These are phyloP conservation scores for Wickerhamomyces chambardii DNA, from an alignment of 805 yeast genomes.

Conservation along the genomic window DNA sequence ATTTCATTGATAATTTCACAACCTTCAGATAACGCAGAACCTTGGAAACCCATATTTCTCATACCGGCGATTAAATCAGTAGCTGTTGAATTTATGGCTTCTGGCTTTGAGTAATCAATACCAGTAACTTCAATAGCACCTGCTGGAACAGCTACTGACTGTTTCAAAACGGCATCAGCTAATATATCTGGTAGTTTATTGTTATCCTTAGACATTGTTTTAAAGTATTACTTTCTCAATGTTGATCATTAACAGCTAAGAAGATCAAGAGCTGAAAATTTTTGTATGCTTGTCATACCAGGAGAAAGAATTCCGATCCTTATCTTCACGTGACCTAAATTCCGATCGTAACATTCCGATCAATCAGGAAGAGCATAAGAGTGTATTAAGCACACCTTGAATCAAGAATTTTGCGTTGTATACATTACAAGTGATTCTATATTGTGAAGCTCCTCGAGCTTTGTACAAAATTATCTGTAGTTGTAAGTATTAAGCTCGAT, in stretches of 20 bases:
- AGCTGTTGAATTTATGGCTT: constrained; percentile 72
- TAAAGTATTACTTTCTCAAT: no score
- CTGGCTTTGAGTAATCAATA: constrained; percentile 77
- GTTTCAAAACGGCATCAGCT: constrained; percentile 84
- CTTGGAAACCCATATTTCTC: constrained; percentile 98
- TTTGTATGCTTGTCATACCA: neutral
- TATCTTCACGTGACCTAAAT: constrained; percentile 9
- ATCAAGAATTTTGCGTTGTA: no score
- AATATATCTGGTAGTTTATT: constrained; percentile 59
- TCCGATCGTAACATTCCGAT: no score
- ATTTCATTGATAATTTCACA: constrained; percentile 89
- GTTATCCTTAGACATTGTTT: constrained; percentile 23
- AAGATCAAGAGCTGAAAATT: neutral
- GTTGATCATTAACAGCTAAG: no score
- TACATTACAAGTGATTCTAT: no score
- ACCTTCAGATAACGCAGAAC: constrained; percentile 75
- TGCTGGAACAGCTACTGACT: constrained; percentile 79
- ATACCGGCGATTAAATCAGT: constrained; percentile 70
- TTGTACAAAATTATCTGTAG: no score
- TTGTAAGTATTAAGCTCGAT: no score
- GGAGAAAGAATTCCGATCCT: constrained; percentile 3
- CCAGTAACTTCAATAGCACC: constrained; percentile 77
- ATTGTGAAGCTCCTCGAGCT: no score
- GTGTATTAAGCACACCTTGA: no score
- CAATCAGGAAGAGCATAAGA: no score